phyloP scores from a whole-genome alignment of 768 basidiomycete species.

The Lactarius pseudohatsudake region DNA sequence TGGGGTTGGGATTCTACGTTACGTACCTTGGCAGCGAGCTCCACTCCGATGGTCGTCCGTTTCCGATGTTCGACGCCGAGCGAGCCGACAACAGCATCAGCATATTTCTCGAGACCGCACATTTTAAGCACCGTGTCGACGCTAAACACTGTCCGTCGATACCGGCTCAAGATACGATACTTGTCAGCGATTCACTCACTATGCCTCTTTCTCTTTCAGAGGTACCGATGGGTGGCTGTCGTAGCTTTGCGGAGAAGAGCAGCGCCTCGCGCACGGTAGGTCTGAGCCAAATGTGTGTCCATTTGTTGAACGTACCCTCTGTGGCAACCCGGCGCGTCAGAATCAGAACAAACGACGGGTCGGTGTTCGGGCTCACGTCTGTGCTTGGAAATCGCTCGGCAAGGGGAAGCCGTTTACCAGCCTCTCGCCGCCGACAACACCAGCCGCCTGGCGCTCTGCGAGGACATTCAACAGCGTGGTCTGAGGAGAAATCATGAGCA shows the following conservation, averaged over 20 bases:
- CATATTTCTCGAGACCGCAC: conserved; percentile 61
- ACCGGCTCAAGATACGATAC: too few species aligned
- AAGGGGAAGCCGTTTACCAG: conserved; percentile 47
- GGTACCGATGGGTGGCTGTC: conserved; percentile 70
- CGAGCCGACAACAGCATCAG: conserved; percentile 66
- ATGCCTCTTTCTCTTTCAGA: conserved; percentile 70
- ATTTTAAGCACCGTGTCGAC: conserved; percentile 60
- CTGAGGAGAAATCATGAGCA: conserved; percentile 29
- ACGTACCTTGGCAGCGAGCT: conserved; percentile 71
- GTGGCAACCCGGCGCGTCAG: background rate
- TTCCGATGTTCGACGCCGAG: conserved; percentile 73
- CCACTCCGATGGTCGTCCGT: conserved; percentile 83
- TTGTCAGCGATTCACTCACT: too few species aligned
- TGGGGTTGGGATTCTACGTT: background rate
- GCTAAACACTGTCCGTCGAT: conserved; percentile 32
- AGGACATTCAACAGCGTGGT: conserved; percentile 53
- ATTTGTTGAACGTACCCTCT: conserved; percentile 87
- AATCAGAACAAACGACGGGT: conserved; percentile 40
- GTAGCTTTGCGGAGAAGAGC: conserved; percentile 73
- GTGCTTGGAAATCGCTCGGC: conserved; percentile 53
- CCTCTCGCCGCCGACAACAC: conserved; percentile 44
- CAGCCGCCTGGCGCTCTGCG: conserved; percentile 40
- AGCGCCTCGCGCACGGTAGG: conserved; percentile 83
- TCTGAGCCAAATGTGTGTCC: conserved; percentile 73
- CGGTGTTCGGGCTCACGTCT: conserved; percentile 43